Base-by-base conservation (phyloP, 441 rosid species). In the Adansonia rubrostipa region DNA sequence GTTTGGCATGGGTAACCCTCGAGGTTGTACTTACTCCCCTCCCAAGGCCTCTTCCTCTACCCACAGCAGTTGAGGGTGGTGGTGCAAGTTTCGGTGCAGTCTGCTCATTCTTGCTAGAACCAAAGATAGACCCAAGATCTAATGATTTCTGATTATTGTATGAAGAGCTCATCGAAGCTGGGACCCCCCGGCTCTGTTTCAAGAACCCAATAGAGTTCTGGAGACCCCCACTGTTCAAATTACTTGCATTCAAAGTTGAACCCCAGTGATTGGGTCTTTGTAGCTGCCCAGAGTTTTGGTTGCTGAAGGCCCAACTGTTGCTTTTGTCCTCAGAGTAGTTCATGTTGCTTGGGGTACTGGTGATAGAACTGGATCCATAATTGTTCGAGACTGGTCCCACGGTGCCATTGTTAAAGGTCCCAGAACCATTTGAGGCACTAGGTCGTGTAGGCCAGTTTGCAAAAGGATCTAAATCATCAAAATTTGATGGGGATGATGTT, bases 31-130 rank as follows among this genome's bases (percentile, higher is more conserved):
- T 62, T 5, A 67, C 74, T 6, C 89, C 92, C 50, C 90, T 88
- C 71, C 94, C 97, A 74, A 92, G 87, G 45, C 97, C 99, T 75
- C 97, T 86, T 63, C 97, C 95, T 83, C 94, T 87, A 54, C 94
- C 96, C 71, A 89, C 92, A n/a, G 90, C 89, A 77, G 83, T 83
- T 36, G 82, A 85, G 36, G 97, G 97, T 0, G 97, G 98, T 0
- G 97, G 97, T 54, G 98, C 95, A 57, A 94, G 94, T 84, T 84
- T 92, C 44, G 87, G 88, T 58, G 94, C 92, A 20, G 85, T 54
- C 42, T 82, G 86, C 42, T 86, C 94, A n/a, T 85, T 87, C 83
- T 83, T 89, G 87, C 83, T 84, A 47, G 93, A 83, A 84, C 87
- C 80, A 78, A 90, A 93, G 79, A 93, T 90, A 19, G 99, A 93